Conservation (phyloP, 169 alveolate genomes). For the Plasmodium yoelii region DNA sequence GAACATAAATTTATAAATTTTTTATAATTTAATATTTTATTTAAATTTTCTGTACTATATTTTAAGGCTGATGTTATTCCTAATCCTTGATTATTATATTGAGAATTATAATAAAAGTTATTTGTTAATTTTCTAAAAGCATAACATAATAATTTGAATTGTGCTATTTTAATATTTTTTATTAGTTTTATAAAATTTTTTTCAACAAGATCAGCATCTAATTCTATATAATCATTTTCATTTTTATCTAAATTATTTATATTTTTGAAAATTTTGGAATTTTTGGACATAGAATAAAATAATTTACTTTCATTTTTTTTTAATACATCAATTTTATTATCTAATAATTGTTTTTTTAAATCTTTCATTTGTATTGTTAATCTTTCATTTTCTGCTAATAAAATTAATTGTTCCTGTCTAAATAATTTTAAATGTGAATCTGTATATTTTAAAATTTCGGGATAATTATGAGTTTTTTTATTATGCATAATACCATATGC, state of each 20-base stretch:
- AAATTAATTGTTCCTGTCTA: slow-evolving; percentile 86
- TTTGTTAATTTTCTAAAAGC: slow-evolving; percentile 70
- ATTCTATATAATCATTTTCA: slow-evolving; percentile 49
- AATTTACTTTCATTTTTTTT: slow-evolving; percentile 50
- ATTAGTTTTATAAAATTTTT: slow-evolving; percentile 62
- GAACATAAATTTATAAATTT: neutral
- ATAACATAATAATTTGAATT: slow-evolving; percentile 39
- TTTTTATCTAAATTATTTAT: neutral
- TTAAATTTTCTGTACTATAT: slow-evolving; percentile 38
- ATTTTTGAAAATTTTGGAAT: slow-evolving; percentile 21
- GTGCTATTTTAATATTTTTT: slow-evolving; percentile 68
- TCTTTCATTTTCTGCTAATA: slow-evolving; percentile 86
- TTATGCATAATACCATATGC: slow-evolving; percentile 79
- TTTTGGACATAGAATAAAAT: slow-evolving; percentile 49
- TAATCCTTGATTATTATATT: slow-evolving; percentile 4
- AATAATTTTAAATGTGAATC: slow-evolving; percentile 83
- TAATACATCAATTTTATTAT: slow-evolving; percentile 62
- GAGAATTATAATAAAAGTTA: slow-evolving; percentile 26
- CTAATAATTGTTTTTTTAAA: slow-evolving; percentile 76
- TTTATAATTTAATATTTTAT: slow-evolving; percentile 37
- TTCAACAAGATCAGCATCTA: slow-evolving; percentile 75
- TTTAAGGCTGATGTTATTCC: slow-evolving; percentile 22
- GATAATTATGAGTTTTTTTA: slow-evolving; percentile 29
- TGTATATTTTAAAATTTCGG: slow-evolving; percentile 77
- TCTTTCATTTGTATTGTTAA: slow-evolving; percentile 82